These are phyloP conservation scores for Borovskyia barvae DNA, from an alignment of 208 protist genomes.

Conservation along the genomic window DNA sequence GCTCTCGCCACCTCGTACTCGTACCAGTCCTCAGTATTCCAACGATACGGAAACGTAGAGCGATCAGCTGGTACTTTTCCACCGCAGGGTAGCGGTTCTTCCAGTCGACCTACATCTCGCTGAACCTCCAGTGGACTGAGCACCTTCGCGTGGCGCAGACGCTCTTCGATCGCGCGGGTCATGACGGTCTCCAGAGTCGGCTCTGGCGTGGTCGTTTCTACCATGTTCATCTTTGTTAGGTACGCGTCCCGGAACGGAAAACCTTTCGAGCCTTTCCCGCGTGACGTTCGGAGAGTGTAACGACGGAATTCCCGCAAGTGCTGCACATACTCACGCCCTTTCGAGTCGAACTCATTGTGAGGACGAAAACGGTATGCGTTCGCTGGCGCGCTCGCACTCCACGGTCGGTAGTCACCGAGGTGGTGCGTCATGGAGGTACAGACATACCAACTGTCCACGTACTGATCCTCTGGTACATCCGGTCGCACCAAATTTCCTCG, in stretches of 20 bases:
- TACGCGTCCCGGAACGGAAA: constrained; percentile 87
- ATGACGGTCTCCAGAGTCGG: constrained; percentile 69
- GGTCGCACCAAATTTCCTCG: constrained; percentile 74
- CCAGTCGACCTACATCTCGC: constrained; percentile 74
- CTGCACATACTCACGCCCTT: constrained; percentile 82
- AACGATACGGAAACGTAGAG: constrained; percentile 67
- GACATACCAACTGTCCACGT: constrained; percentile 90
- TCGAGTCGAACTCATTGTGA: constrained; percentile 84
- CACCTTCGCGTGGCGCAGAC: constrained; percentile 42
- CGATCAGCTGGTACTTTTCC: constrained; percentile 60
- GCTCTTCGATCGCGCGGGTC: constrained; percentile 57
- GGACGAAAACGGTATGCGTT: constrained; percentile 86
- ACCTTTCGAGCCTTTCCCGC: constrained; percentile 62
- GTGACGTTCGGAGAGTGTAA: constrained; percentile 39
- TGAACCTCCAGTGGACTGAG: constrained; percentile 73
- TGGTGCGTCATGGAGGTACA: constrained; percentile 89
- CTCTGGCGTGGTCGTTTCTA: constrained; percentile 9
- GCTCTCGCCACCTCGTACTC: constrained; percentile 89
- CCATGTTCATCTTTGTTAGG: constrained; percentile 71
- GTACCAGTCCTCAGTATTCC: constrained; percentile 91
- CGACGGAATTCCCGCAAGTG: constrained; percentile 59
- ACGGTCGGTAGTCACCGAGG: constrained; percentile 81
- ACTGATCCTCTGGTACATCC: constrained; percentile 86
- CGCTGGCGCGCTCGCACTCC: constrained; percentile 74
- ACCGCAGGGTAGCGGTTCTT: constrained; percentile 61